Evolutionary conservation across 2,329 filamentous ascomycete species (phyloP), one percentile per base, ranked within the genome.

Genomic region (Metarhizium rileyi): DNA sequence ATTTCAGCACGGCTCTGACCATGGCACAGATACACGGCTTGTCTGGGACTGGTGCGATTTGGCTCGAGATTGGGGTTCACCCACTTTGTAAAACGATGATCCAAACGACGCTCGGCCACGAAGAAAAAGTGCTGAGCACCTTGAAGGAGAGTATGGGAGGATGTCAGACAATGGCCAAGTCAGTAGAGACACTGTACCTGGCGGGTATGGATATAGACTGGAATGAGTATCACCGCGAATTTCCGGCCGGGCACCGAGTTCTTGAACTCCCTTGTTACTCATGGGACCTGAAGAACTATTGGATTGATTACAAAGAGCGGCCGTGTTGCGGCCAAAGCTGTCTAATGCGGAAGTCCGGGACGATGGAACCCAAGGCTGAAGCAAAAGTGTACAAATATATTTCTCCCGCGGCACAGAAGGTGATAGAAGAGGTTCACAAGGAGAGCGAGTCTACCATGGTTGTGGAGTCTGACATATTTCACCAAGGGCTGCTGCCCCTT

Each of bases 231-330:
- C 79, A 85, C 56, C 67, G 74, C 51, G 66, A 70, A 52, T 73
- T 72, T 51, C 54, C 56, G 36, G 47, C 56, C 0, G 63, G 62
- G 10, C 61, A 67, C 9, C 65, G 66, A 8, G 68, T 88, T 25
- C 66, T 86, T 12, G 68, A 77, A 9, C 69, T 89, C 2, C 85
- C 85, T 1, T 75, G 76, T 2, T 89, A 89, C 62, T 73, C 73
- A 0, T 90, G 84, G 66, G 81, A 88, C 57, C 70, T 79, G 60
- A 87, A 87, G 72, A 82, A 78, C 55, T 87, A 88, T 62, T 81
- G 77, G 77, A 70, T 79, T 33, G 69, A 73, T 54, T 80, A 54
- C 16, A 45, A 44, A 16, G 20, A 50, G n/a, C 18, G 46, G 87
- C 65, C 88, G 82, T 81, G 77, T 74, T 22, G 69, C 87, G 27